phyloP scores from a whole-genome alignment of 148 eudicot genomes.

The Vaccinium darrowii region DNA sequence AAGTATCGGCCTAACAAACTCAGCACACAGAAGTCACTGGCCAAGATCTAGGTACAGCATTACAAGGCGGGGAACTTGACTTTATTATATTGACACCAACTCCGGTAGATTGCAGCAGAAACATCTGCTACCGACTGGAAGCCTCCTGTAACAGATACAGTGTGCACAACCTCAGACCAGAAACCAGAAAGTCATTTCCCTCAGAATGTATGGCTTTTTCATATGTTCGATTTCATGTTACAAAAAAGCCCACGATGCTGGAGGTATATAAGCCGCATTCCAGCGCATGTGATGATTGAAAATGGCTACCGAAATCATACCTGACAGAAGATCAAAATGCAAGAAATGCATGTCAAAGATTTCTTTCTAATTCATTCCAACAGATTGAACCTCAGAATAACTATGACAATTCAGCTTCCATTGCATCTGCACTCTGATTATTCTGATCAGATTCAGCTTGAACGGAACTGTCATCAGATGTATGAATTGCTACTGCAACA shows the following conservation, averaged over 20 bases:
- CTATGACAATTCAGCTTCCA: neutral
- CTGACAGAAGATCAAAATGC: neutral
- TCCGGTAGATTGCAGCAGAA: neutral
- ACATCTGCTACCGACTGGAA: neutral
- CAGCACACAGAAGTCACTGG: slow-evolving; percentile 8
- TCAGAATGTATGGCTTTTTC: neutral
- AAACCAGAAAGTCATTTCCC: neutral
- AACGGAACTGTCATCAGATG: neutral
- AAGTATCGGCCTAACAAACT: neutral
- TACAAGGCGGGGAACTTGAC: slow-evolving; percentile 4
- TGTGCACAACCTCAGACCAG: neutral
- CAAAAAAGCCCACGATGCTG: neutral
- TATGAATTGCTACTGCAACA: neutral
- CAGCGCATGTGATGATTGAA: neutral
- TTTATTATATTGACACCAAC: neutral
- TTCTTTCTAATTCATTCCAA: neutral
- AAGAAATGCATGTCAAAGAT: neutral
- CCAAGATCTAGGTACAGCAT: slow-evolving; percentile 8
- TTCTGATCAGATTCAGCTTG: slow-evolving; percentile 3
- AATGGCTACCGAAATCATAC: slow-evolving; percentile 8
- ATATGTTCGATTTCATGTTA: neutral
- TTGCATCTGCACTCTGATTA: neutral
- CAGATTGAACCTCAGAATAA: slow-evolving; percentile 3
- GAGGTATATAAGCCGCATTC: neutral
- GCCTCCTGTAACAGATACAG: neutral